phyloP scores from a whole-genome alignment of 108 stramenopile genomes.

The Poteriospumella lacustris region DNA sequence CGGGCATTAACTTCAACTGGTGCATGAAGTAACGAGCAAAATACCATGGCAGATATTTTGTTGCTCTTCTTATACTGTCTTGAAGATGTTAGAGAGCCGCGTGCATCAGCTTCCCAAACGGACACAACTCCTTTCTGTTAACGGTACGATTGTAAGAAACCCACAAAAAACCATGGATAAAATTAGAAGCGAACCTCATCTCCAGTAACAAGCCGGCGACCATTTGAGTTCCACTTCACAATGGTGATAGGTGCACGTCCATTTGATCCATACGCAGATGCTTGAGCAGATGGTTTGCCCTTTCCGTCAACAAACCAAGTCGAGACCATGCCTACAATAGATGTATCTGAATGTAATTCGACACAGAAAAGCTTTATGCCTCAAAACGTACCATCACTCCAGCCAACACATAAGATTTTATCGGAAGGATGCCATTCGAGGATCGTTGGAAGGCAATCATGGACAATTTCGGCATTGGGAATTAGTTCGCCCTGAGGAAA shows the following conservation, averaged over 20 bases:
- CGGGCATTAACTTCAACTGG: background rate
- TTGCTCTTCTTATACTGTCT: constrained; percentile 34
- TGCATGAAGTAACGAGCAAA: constrained; percentile 24
- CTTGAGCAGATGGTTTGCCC: background rate
- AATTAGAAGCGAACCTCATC: constrained; percentile 39
- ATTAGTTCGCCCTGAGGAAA: constrained; percentile 25
- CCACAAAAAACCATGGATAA: background rate
- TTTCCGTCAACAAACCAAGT: constrained; percentile 19
- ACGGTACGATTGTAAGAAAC: background rate
- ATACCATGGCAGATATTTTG: constrained; percentile 40
- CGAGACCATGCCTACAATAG: constrained; percentile 22
- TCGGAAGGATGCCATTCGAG: constrained; percentile 27
- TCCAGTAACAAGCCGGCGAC: constrained; percentile 43
- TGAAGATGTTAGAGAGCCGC: constrained; percentile 31
- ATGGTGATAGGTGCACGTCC: constrained; percentile 37
- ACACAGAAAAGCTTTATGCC: background rate
- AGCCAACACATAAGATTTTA: constrained; percentile 17
- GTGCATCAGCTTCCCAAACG: constrained; percentile 47
- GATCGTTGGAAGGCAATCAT: background rate
- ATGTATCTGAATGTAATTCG: background rate
- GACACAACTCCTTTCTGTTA: constrained; percentile 33
- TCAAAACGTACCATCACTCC: constrained; percentile 23
- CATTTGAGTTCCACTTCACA: constrained; percentile 45
- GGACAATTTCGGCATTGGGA: background rate
- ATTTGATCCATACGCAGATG: background rate